Evolutionary conservation across 306 rosid species (phyloP), one percentile per base, ranked within the genome.

Genomic region (Fagus sylvatica): DNA sequence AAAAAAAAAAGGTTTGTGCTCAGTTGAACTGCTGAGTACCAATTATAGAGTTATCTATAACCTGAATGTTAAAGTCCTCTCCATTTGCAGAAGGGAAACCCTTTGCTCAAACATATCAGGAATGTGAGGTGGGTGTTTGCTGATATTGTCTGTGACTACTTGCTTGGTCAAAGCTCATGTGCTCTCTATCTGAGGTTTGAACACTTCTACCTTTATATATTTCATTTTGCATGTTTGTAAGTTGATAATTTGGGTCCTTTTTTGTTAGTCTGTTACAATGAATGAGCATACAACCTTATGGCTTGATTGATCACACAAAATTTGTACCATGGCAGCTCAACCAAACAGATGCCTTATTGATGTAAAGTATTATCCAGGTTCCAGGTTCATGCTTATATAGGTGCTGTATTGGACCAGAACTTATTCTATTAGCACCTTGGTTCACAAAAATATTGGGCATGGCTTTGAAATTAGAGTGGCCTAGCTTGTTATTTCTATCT

Each of bases 61-160:
- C 80, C 36, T 54, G 53, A 67, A 59, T 16, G 46, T 64, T 36
- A 11, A 9, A 54, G 71, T 43, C 33, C 1, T 33, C 34, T 34
- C 32, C 53, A 56, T 46, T 36, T 80, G 79, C 88, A 95, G 98
- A 95, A 90, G 76, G 98, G 98, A 71, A 95, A 95, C 73, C 97
- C 98, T 4, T 83, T 95, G 85, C 98, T 95, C 74, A 95, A 91
- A 84, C 89, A 95, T 79, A 91, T 95, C 81, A 88, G 98, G 87
- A 95, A 95, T 61, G 98, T 91, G 77, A 91, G 74, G 82, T 95
- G 98, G 98, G 77, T 79, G 54, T 95, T 95, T 87, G 96, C 97
- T n/a, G 98, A 95, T 88, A 36, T 95, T 75, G 86, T 82, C 49
- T 93, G 98, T 79, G 98, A 95, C 85, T 95, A 84, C 88, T 80